A percentile compares a stretch with the other conserved stretches of the same genome.
Evolutionary conservation across 352 stramenopile genomes (phyloP).

Genomic region (Elongisporangium prolatum): DNA sequence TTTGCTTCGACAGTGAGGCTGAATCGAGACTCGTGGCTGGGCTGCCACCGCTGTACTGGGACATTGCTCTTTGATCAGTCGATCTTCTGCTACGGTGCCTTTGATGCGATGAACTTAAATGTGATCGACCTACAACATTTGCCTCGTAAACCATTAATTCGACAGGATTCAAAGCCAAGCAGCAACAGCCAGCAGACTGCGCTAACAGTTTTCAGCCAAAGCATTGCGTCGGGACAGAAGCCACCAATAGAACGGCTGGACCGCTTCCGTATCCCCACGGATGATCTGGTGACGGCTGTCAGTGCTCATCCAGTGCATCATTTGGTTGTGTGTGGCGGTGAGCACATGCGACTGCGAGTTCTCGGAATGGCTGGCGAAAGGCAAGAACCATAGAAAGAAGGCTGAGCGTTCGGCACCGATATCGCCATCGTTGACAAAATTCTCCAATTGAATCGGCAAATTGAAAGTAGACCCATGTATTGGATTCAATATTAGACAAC

Average conservation of each 20-base stretch:
- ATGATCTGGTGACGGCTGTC: slow-evolving; percentile 38
- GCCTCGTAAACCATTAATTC: background rate
- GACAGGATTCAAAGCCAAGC: no score
- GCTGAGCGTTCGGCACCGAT: background rate
- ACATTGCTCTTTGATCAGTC: slow-evolving; percentile 44
- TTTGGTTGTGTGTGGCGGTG: slow-evolving; percentile 39
- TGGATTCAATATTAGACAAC: no score
- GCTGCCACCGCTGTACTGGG: slow-evolving; percentile 40
- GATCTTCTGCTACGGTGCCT: slow-evolving; percentile 43
- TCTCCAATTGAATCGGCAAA: no score
- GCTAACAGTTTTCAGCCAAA: background rate
- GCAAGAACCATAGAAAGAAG: background rate
- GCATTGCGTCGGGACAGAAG: background rate
- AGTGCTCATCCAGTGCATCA: slow-evolving; percentile 37
- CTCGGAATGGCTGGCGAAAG: slow-evolving; percentile 7
- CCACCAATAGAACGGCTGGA: slow-evolving; percentile 27
- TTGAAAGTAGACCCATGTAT: no score
- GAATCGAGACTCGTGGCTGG: slow-evolving; percentile 45
- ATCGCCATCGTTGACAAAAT: no score
- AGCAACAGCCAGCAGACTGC: background rate
- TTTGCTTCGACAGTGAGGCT: background rate
- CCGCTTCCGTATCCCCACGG: slow-evolving; percentile 45
- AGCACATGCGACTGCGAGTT: slow-evolving; percentile 32
- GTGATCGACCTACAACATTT: slow-evolving; percentile 51
- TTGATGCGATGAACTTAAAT: slow-evolving; percentile 32